Conservation (phyloP, 805 yeast genomes). For the Suhomyces emberorum region DNA sequence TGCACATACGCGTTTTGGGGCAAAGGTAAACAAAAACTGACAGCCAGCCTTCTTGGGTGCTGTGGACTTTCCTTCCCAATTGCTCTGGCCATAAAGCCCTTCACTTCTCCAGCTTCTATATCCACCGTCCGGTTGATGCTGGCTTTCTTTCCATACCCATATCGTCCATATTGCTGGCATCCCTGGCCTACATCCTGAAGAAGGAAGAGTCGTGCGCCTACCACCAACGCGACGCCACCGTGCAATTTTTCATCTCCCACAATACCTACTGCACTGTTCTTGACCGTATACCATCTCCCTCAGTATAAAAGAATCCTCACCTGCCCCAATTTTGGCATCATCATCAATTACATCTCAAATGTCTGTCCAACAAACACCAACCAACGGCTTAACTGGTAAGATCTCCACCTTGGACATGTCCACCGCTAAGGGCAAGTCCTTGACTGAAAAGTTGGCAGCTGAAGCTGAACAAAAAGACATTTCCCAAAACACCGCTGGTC, state of each 20-base stretch:
- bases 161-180: neutral
- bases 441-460: constrained; percentile 43
- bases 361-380: constrained; percentile 62
- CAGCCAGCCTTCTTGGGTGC: constrained; percentile 2
- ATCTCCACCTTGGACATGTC: constrained; percentile 40
- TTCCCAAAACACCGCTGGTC: constrained; percentile 18
- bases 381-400: constrained; percentile 45
- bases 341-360: constrained; percentile 17
- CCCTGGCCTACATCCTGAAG: no score
- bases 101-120: no score
- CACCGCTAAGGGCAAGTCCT: constrained; percentile 29
- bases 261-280: neutral
- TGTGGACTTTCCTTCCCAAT: no score
- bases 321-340: neutral
- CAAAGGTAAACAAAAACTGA: neutral
- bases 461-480: constrained; percentile 35
- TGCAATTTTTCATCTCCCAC: constrained; percentile 1
- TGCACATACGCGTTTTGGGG: neutral
- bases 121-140: no score
- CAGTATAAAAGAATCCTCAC: neutral
- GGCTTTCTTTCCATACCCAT: neutral
- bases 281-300: neutral
- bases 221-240: constrained; percentile 1
- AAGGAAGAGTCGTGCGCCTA: no score
- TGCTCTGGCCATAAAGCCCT: no score